phyloP scores from a whole-genome alignment of 164 flowering plant genomes.

The Akebia trifoliata region DNA sequence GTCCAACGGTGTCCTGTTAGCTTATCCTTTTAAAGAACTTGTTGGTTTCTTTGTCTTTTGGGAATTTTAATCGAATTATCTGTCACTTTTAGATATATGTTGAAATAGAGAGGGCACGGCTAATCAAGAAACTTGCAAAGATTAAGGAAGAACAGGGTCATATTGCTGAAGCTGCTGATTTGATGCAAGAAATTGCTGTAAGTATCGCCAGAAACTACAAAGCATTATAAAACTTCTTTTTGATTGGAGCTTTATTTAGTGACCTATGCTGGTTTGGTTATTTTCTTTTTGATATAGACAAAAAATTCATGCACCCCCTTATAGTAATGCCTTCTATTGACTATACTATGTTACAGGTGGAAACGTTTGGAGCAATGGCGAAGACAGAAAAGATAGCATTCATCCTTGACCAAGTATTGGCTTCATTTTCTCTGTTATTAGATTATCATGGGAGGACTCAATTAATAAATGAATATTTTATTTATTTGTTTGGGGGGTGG shows the following conservation, averaged over 20 bases:
- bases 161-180: conserved; percentile 95
- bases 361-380: conserved; percentile 99
- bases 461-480: no score
- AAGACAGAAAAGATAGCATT: conserved; percentile 96
- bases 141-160: conserved; percentile 93
- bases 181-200: conserved; percentile 99
- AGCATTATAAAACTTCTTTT: no score
- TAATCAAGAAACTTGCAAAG: conserved; percentile 86
- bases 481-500: no score
- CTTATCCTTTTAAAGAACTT: no score
- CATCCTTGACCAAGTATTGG: conserved; percentile 87
- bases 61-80: not conserved
- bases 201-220: no score
- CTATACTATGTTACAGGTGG: conserved; percentile 58
- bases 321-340: not conserved
- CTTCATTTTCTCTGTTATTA: no score
- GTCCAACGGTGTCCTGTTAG: not conserved
- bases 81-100: conserved; percentile 65
- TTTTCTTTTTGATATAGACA: not conserved
- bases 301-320: no score
- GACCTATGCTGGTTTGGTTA: no score
- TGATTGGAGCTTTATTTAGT: no score
- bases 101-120: conserved; percentile 86
- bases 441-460: no score
- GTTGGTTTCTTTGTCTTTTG: no score